Evolutionary conservation across 306 rosid genomes (phyloP), one percentile per base, ranked within the genome.

Genomic region (Hippophae rhamnoides): DNA sequence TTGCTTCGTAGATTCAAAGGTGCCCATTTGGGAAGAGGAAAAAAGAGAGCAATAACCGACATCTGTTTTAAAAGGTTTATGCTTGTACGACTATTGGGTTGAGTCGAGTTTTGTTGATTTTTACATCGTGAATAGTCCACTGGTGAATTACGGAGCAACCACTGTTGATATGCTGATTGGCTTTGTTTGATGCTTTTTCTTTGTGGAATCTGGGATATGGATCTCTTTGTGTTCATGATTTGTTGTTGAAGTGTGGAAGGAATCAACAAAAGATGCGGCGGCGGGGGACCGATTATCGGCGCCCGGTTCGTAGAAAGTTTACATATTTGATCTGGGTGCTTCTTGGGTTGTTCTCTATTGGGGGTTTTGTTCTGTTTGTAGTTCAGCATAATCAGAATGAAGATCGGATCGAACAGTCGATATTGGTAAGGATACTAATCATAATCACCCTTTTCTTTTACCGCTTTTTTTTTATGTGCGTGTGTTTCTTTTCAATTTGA

Each of bases 201-300:
- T 66, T 72, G 74, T 73, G 69, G 65, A 78, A 67, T 79, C 63
- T 43, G 43, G 54, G 41, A 44, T 43, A 70, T 70, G 68, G 62
- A 70, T 65, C 63, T 64, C 23, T 62, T 55, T 54, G 41, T 11
- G 61, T 67, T 62, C n/a, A 44, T 42, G 63, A 73, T 76, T 79
- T 68, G 42, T 69, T 8, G 61, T 57, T 69, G 71, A 73, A 69
- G 72, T 81, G 81, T 67, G 73, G 83, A 64, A 70, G 66, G 61
- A 63, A 56, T 67, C 55, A 18, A 76, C 55, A 76, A 65, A 83
- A 74, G 76, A 93, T 93, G 99, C 80, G 95, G 74, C 95, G 97
- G 68, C 96, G 99, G 90, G 86, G 84, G 47, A 94, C 89, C 86
- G 99, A 88, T 13, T 79, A 57, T 78, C 96, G 99, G 90, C 99